phyloP scores from a whole-genome alignment of 441 rosid genomes.

The Geranium incanum region DNA sequence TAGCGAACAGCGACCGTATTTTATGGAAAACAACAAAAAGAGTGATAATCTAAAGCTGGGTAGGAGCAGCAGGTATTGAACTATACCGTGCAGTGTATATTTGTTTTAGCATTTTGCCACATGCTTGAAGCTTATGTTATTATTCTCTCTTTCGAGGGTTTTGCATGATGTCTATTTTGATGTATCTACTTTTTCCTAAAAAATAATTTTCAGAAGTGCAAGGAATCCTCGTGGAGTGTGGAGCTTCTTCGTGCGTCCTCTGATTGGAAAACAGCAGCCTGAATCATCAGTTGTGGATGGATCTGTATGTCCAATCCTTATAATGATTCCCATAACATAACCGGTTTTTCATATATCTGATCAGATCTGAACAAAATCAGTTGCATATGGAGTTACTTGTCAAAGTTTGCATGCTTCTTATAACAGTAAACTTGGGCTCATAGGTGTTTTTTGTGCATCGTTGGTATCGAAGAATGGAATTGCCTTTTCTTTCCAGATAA shows the following conservation, averaged over 20 bases:
- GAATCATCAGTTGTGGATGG: constrained; percentile 31
- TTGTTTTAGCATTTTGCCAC: constrained; percentile 14
- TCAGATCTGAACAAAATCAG: not conserved
- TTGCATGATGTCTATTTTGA: constrained; percentile 7
- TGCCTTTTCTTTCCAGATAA: not conserved
- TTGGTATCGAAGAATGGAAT: not conserved
- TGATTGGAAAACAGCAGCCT: constrained; percentile 35
- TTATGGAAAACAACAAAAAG: constrained; percentile 37
- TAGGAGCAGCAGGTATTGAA: constrained; percentile 45
- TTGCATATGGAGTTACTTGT: constrained; percentile 5
- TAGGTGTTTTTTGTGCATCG: not conserved
- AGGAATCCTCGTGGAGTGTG: constrained; percentile 54
- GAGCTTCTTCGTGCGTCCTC: constrained; percentile 45
- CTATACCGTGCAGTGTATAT: constrained; percentile 14
- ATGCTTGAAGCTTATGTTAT: constrained; percentile 11
- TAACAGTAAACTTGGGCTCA: not conserved
- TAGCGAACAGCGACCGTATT: constrained; percentile 35
- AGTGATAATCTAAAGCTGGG: constrained; percentile 28
- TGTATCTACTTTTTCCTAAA: constrained; percentile 11
- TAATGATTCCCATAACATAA: constrained; percentile 15
- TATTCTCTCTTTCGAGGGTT: constrained; percentile 16
- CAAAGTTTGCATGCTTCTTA: not conserved
- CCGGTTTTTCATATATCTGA: constrained; percentile 11
- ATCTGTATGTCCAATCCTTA: constrained; percentile 35
- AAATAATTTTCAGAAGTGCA: constrained; percentile 21